Conservation (phyloP, 2,329 filamentous ascomycete species). For the Pseudogymnoascus sp. region DNA sequence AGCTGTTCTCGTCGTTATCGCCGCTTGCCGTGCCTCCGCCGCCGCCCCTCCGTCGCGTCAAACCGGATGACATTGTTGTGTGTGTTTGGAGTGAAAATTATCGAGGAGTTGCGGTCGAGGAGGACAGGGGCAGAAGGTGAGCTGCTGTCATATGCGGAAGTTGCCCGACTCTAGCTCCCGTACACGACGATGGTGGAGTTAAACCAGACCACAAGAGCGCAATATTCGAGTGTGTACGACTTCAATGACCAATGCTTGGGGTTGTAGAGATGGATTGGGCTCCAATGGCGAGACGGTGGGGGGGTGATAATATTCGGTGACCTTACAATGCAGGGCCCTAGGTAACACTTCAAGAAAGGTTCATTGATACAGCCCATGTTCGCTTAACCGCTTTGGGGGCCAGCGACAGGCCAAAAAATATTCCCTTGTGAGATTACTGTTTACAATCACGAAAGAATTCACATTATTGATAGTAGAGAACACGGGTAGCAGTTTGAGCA, state of each 20-base stretch:
- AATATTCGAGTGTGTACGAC: not conserved
- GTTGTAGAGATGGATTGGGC: conserved; percentile 4
- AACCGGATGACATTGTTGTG: conserved; percentile 40
- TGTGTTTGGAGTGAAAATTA: conserved; percentile 10
- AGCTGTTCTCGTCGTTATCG: conserved; percentile 54
- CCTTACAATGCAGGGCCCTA: conserved; percentile 7
- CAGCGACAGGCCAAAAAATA: conserved; percentile 2
- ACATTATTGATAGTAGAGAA: not conserved
- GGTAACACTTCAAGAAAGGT: conserved; percentile 6
- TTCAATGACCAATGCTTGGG: conserved; percentile 2
- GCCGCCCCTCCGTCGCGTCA: conserved; percentile 59
- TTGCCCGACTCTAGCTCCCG: conserved; percentile 6
- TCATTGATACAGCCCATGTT: conserved; percentile 4
- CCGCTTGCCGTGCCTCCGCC: conserved; percentile 48
- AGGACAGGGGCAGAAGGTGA: conserved; percentile 2
- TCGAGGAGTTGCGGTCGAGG: conserved; percentile 7
- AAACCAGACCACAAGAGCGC: not conserved
- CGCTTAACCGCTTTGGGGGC: not conserved
- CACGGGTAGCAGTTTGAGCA: conserved; percentile 19
- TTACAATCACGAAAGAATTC: conserved; percentile 9
- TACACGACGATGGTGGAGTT: conserved; percentile 1
- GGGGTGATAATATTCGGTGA: conserved; percentile 9
- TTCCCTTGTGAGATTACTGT: not conserved
- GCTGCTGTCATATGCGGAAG: conserved; percentile 6
- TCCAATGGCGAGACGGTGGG: not conserved